Evolutionary conservation across 495 filamentous ascomycete genomes (phyloP).

Genomic region (Tuber umbilicatum): DNA sequence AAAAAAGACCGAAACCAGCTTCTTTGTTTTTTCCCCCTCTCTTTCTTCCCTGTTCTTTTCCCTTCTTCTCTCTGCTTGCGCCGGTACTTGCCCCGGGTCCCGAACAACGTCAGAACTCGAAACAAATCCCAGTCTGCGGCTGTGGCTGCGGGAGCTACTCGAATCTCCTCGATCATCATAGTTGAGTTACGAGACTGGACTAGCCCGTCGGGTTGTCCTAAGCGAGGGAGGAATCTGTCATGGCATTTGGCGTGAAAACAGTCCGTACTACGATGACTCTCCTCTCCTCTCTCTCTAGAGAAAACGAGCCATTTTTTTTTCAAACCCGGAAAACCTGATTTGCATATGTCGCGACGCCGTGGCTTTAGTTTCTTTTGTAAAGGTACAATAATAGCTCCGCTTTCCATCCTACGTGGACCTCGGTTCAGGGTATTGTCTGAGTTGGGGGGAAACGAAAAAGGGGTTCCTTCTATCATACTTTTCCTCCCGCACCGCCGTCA

Average conservation of each 20-base stretch:
- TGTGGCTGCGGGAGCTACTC: not conserved
- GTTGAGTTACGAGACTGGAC: not conserved
- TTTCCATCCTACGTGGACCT: not conserved
- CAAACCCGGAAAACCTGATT: not conserved
- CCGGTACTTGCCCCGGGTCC: not conserved
- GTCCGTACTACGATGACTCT: not conserved
- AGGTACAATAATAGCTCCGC: not conserved
- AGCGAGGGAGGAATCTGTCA: not conserved
- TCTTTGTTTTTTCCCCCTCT: not conserved
- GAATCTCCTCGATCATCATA: not conserved
- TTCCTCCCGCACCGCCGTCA: not conserved
- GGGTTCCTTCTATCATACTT: not conserved
- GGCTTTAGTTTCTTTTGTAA: not conserved
- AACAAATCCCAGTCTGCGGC: not conserved
- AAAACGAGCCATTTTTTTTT: not conserved
- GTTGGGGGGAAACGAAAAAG: not conserved
- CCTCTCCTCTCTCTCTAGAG: not conserved
- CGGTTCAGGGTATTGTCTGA: not conserved
- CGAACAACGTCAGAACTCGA: not conserved
- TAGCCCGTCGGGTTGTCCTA: not conserved
- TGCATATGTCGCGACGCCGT: not conserved
- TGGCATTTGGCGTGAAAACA: not conserved
- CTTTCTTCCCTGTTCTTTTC: not conserved
- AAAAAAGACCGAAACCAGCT: not conserved
- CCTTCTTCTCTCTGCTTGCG: not conserved